Base-by-base conservation (phyloP, 345 rosid genomes). In the Melastoma malabathricum region DNA sequence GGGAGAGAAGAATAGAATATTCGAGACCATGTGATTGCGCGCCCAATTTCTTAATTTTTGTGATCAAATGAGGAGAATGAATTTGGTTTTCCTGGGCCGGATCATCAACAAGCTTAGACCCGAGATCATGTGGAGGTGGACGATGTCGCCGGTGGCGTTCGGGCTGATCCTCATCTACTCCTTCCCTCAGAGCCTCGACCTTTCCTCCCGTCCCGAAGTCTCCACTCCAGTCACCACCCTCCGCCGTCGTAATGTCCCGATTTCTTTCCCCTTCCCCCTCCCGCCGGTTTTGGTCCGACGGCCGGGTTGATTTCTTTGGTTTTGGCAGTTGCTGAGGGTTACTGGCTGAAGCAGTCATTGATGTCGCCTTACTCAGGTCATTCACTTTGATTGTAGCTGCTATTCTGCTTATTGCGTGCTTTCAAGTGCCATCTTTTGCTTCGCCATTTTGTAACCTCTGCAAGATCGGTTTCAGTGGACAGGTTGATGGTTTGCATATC, bases 221-320 rank as follows among this genome's bases (percentile, higher is more conserved):
- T 77, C 98, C 52, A 87, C 97, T 18, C 98, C 98, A 52, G 81
- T 92, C 74, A 79, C 89, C 75, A 77, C 89, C 78, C 66, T 92
- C 51, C 95, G 94, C 54, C 98, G 98, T 78, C 68, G 98, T 92
- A 61, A 85, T 29, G 2, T 18, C 43, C 61, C 25, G 25, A 2
- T 22, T 44, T 60, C 66, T 52, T 39, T 59, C 46, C 60, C 19
- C 31, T 18, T 47, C 18, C 57, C 16, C 38, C 45, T 50, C 14
- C 3, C 20, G 50, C 3, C 20, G 50, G 10, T 31, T 45, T 25
- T 5, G 15, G 15, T 13, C 38, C 38, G 38, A 31, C 41, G 41
- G 12, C 41, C 41, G 12, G 41, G 44, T 55, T 31, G 12, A 6
- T 19, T 59, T 50, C 52, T 49, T 44, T 18, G 2, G 34, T n/a